Evolutionary conservation across 2,329 filamentous ascomycete species (phyloP).

Genomic region (Claviceps monticola): DNA sequence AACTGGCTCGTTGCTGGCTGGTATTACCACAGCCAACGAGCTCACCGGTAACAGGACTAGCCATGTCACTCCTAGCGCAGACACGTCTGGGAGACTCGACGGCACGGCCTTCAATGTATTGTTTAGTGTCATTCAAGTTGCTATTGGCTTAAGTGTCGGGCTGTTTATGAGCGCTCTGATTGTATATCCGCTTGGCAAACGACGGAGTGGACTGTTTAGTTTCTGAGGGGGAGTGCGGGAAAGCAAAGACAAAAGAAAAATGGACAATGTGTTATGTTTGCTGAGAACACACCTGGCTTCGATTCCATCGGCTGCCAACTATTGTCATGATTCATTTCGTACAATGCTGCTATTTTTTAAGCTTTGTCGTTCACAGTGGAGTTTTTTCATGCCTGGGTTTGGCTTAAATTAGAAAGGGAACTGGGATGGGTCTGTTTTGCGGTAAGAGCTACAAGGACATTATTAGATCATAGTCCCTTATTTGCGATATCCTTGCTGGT

Average conservation of each 20-base stretch:
- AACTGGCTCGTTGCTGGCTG: constrained; percentile 42
- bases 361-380: neutral
- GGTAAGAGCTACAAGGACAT: no score
- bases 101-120: constrained; percentile 39
- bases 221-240: constrained; percentile 22
- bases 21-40: constrained; percentile 41
- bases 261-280: neutral
- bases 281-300: neutral
- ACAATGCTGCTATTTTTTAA: neutral
- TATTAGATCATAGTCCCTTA: no score
- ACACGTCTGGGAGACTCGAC: constrained; percentile 20
- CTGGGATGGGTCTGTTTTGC: no score
- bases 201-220: constrained; percentile 42
- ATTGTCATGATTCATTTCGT: neutral
- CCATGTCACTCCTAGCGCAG: constrained; percentile 1
- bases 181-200: constrained; percentile 43
- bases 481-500: neutral
- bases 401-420: neutral
- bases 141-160: constrained; percentile 48
- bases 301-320: neutral
- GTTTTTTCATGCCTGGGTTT: neutral
- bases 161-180: constrained; percentile 41
- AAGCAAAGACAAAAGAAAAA: neutral
- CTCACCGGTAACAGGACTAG: constrained; percentile 30
- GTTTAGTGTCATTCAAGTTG: constrained; percentile 45